Conservation (phyloP, 1,284 basidiomycete genomes). For the Inonotus hispidus region DNA sequence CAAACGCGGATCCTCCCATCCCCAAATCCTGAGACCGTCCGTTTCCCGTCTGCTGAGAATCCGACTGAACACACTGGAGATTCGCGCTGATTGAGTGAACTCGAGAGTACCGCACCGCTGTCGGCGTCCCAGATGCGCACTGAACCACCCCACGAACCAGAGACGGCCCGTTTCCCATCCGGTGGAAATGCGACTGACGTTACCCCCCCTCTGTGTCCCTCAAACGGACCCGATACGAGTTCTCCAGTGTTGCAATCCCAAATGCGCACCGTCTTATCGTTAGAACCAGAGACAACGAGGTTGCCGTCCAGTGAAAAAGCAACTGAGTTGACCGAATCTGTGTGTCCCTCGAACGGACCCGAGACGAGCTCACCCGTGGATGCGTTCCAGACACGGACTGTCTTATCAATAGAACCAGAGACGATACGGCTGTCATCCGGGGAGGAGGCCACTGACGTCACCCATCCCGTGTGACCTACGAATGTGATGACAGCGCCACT, state of each 20-base stretch:
- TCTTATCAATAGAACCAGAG: neutral
- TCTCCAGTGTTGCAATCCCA: neutral
- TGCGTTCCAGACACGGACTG: neutral
- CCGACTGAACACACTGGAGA: neutral
- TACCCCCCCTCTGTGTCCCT: neutral
- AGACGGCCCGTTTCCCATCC: neutral
- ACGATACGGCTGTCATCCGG: neutral
- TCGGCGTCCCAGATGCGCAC: neutral
- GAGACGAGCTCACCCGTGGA: neutral
- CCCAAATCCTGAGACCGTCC: too few relatives aligned
- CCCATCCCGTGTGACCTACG: neutral
- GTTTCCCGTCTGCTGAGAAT: neutral
- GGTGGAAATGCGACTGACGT: conserved; percentile 6
- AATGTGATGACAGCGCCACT: neutral
- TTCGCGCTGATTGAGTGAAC: neutral
- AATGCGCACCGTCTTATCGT: neutral
- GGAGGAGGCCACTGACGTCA: neutral
- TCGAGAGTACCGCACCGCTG: neutral
- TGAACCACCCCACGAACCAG: neutral
- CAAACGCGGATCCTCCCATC: neutral
- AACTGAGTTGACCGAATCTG: neutral
- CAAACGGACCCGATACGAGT: neutral
- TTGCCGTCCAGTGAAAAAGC: neutral
- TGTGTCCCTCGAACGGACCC: neutral
- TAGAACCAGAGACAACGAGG: neutral